These are phyloP conservation scores for Posidonia oceanica DNA, from an alignment of 116 monocot species.

Conservation along the genomic window DNA sequence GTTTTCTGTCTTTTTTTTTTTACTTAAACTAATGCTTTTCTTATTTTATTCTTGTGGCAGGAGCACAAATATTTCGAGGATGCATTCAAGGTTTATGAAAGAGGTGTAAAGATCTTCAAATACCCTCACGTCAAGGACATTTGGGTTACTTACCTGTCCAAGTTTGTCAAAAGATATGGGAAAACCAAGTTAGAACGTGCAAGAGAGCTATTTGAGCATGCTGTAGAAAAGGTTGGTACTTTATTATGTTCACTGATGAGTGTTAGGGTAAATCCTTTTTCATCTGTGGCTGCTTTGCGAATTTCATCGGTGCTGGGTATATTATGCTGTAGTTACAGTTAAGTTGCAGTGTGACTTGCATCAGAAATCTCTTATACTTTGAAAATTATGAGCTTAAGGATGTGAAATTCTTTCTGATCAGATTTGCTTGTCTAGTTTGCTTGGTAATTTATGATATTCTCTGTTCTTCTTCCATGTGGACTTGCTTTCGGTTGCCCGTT, in stretches of 20 bases:
- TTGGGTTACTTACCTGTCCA: slow-evolving; percentile 91
- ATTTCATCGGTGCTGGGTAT: too few species aligned
- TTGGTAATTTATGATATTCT: too few species aligned
- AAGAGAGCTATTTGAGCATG: slow-evolving; percentile 86
- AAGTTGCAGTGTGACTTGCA: too few species aligned
- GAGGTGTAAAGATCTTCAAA: slow-evolving; percentile 97
- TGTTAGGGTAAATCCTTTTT: background rate
- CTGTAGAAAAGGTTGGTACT: slow-evolving; percentile 62
- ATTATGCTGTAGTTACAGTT: too few species aligned
- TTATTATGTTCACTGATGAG: background rate
- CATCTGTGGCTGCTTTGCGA: too few species aligned
- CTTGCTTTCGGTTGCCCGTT: too few species aligned
- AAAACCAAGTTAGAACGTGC: slow-evolving; percentile 78
- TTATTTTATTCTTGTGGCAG: slow-evolving; percentile 16
- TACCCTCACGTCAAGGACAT: slow-evolving; percentile 97
- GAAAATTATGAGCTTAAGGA: too few species aligned
- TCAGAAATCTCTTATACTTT: too few species aligned
- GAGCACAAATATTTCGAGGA: slow-evolving; percentile 94
- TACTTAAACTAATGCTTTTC: background rate
- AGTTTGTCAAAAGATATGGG: slow-evolving; percentile 95
- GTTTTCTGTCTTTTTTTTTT: background rate
- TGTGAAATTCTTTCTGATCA: too few species aligned
- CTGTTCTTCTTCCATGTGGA: too few species aligned
- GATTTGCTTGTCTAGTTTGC: too few species aligned
- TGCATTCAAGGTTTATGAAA: slow-evolving; percentile 99